Evolutionary conservation across 1,139 yeast genomes (phyloP).

Genomic region (Komagataea norvegica): DNA sequence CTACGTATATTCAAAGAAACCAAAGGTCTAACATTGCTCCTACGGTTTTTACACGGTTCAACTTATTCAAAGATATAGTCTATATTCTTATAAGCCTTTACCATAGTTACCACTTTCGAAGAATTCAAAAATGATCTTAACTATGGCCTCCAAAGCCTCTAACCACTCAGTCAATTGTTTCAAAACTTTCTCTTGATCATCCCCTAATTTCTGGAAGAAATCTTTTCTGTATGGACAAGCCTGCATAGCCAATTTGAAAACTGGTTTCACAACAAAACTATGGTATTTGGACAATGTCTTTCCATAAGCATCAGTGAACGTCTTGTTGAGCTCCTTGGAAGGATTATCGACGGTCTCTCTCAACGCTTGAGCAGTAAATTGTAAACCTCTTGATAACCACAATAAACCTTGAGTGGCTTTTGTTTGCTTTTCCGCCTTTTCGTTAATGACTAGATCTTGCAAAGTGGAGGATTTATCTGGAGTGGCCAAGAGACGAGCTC

Average conservation of each 20-base stretch:
- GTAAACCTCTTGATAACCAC: conserved; percentile 83
- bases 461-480: conserved; percentile 63
- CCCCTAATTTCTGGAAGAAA: conserved; percentile 75
- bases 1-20: too few species aligned
- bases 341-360: conserved; percentile 67
- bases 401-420: conserved; percentile 88
- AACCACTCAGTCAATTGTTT: conserved; percentile 71
- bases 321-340: conserved; percentile 59
- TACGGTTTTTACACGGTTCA: background rate
- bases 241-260: conserved; percentile 91
- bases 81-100: conserved; percentile 73
- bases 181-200: conserved; percentile 58
- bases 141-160: conserved; percentile 69
- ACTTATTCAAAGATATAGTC: background rate
- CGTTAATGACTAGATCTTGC: conserved; percentile 68
- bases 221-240: conserved; percentile 92
- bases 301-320: conserved; percentile 78
- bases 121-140: conserved; percentile 67
- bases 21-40: too few species aligned
- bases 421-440: conserved; percentile 61
- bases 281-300: conserved; percentile 80
- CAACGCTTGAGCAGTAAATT: conserved; percentile 86
- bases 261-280: conserved; percentile 75
- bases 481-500: conserved; percentile 58
- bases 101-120: conserved; percentile 80